Evolutionary conservation across 2,329 filamentous ascomycete genomes (phyloP).

Genomic region (Botryotinia calthae): DNA sequence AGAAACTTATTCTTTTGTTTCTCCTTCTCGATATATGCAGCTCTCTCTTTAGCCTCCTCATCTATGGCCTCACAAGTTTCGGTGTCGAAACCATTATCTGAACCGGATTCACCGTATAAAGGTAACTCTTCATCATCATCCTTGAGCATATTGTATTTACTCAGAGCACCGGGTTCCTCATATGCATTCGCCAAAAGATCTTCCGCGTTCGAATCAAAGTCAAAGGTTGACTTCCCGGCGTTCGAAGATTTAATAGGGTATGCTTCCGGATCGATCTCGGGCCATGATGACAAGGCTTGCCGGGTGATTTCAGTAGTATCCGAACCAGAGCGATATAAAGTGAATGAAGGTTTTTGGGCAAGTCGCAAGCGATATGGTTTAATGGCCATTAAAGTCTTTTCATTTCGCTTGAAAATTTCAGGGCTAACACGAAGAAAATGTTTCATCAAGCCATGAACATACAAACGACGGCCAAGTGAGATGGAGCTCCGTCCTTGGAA

Average conservation of each 20-base stretch:
- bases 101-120: conserved; percentile 54
- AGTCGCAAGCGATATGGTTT: conserved; percentile 35
- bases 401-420: conserved; percentile 25
- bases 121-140: conserved; percentile 48
- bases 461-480: conserved; percentile 46
- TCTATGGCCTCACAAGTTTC: conserved; percentile 61
- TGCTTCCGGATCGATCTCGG: conserved; percentile 31
- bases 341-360: conserved; percentile 38
- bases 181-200: conserved; percentile 20
- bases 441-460: conserved; percentile 45
- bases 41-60: conserved; percentile 36
- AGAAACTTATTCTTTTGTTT: conserved; percentile 39
- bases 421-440: conserved; percentile 40
- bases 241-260: not conserved
- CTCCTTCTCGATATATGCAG: conserved; percentile 32
- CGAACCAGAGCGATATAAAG: conserved; percentile 31
- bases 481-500: conserved; percentile 33
- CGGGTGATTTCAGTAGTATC: conserved; percentile 31
- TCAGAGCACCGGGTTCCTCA: conserved; percentile 35
- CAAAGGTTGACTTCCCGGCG: conserved; percentile 22
- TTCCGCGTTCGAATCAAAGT: conserved; percentile 12
- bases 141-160: conserved; percentile 44
- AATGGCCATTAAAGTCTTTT: conserved; percentile 28
- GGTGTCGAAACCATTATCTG: conserved; percentile 54
- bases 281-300: conserved; percentile 36